A percentile compares a stretch with the other conserved stretches of the same genome.
phyloP scores from a whole-genome alignment of 2,329 filamentous ascomycete species.

The Berkeleyomyces basicola region DNA sequence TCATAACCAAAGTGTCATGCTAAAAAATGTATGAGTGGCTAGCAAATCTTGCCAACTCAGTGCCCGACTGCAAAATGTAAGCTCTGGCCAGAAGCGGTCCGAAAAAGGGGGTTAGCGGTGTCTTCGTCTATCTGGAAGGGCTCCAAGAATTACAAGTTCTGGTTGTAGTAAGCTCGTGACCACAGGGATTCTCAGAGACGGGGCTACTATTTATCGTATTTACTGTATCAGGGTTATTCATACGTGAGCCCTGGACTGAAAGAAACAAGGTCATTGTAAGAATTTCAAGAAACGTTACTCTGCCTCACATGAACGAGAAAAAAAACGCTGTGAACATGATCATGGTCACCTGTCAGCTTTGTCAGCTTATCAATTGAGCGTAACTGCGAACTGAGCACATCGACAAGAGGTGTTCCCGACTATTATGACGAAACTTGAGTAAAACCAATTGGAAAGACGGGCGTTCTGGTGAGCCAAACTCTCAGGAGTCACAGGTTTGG shows the following conservation, averaged over 20 bases:
- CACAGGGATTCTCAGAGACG: too few relatives aligned
- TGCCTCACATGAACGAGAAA: background rate
- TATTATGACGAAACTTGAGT: too few relatives aligned
- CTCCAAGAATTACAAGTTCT: background rate
- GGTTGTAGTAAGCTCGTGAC: background rate
- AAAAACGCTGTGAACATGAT: background rate
- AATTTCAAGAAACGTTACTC: background rate
- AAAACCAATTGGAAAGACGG: too few relatives aligned
- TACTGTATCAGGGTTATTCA: background rate
- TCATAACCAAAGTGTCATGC: background rate
- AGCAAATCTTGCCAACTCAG: background rate
- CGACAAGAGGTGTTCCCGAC: background rate
- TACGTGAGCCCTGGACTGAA: background rate
- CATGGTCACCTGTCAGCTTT: background rate
- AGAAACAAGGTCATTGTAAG: background rate
- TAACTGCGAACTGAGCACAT: background rate
- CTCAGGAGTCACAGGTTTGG: too few relatives aligned
- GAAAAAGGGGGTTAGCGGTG: background rate
- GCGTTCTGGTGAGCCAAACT: too few relatives aligned
- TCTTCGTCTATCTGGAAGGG: background rate
- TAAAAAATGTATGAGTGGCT: background rate
- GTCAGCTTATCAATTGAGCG: background rate
- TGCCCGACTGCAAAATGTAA: background rate
- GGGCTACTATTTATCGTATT: background rate
- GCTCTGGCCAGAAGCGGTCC: background rate